These are phyloP conservation scores for Scheffersomyces lignicola DNA, from an alignment of 1,139 yeast genomes.

Conservation along the genomic window DNA sequence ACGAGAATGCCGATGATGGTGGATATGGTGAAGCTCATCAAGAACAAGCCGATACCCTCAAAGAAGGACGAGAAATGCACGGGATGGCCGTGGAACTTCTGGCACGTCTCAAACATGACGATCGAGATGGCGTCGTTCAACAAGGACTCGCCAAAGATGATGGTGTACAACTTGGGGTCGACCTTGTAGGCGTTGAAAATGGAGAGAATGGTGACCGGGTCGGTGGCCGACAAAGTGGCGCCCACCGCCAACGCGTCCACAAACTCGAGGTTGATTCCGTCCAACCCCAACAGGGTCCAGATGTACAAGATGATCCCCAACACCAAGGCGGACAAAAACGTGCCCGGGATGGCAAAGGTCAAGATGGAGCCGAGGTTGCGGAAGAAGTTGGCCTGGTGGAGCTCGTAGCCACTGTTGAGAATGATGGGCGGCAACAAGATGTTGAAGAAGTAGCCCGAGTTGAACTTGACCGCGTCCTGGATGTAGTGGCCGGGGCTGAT, in stretches of 20 bases:
- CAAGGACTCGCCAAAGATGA: constrained; percentile 94
- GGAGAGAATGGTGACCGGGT: constrained; percentile 95
- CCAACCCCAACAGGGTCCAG: constrained; percentile 92
- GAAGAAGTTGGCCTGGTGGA: constrained; percentile 94
- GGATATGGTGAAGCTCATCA: constrained; percentile 93
- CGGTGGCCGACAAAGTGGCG: constrained; percentile 96
- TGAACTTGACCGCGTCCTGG: constrained; percentile 95
- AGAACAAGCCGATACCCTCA: constrained; percentile 90
- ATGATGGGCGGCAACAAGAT: constrained; percentile 94
- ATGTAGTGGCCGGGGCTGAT: constrained; percentile 94
- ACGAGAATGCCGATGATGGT: constrained; percentile 84
- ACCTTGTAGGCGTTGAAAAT: constrained; percentile 97
- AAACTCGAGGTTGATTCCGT: constrained; percentile 82
- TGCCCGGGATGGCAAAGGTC: constrained; percentile 96
- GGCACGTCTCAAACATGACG: constrained; percentile 99
- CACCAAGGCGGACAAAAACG: constrained; percentile 87
- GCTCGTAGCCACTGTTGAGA: constrained; percentile 91
- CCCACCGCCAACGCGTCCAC: constrained; percentile 97
- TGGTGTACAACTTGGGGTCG: constrained; percentile 94
- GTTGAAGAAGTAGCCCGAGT: constrained; percentile 91
- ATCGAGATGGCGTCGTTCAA: constrained; percentile 97
- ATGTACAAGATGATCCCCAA: constrained; percentile 80
- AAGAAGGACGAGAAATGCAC: constrained; percentile 77
- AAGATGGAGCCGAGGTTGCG: constrained; percentile 87
- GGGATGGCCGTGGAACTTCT: constrained; percentile 84